Evolutionary conservation across 345 rosid genomes (phyloP).

Genomic region (Iberis pinnata): DNA sequence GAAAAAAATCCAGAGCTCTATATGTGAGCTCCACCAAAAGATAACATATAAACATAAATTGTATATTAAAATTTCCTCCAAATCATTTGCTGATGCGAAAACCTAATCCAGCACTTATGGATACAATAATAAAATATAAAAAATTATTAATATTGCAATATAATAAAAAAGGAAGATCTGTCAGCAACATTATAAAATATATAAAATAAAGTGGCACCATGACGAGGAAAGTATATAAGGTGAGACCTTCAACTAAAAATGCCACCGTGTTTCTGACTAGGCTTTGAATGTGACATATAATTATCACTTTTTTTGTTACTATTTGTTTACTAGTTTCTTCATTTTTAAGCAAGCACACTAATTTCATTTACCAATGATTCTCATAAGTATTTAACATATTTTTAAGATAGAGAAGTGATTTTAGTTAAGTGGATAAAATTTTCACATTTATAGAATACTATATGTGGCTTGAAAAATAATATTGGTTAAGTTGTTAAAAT

Average conservation of each 20-base stretch:
- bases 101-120: conserved; percentile 28
- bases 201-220: neutral
- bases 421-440: no score
- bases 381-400: no score
- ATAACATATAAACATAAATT: neutral
- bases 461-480: no score
- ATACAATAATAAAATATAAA: conserved; percentile 1
- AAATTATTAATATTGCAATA: neutral
- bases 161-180: neutral
- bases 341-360: no score
- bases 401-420: no score
- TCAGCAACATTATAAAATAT: conserved; percentile 17
- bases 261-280: conserved; percentile 31
- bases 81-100: conserved; percentile 25
- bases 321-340: neutral
- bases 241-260: conserved; percentile 17
- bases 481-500: no score
- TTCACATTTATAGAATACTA: no score
- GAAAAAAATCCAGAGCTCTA: no score
- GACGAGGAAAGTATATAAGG: conserved; percentile 14
- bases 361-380: no score
- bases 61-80: neutral
- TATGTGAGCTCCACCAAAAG: conserved; percentile 23
- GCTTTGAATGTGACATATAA: conserved; percentile 23
- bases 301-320: neutral